Conservation (phyloP, 2,329 filamentous ascomycete genomes). For the Cytospora piceicola region DNA sequence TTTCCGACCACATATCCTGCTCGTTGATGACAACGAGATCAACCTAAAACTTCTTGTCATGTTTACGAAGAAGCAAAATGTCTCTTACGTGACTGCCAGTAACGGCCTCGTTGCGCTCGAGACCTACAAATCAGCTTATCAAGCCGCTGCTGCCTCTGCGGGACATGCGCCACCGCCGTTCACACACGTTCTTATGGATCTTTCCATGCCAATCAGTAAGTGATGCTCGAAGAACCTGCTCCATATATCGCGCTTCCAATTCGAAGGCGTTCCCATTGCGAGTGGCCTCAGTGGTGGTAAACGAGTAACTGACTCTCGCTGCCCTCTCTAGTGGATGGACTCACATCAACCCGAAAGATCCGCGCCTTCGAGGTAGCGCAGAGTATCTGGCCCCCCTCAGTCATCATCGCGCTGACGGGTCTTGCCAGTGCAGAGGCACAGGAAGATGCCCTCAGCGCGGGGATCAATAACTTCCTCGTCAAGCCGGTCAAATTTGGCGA, state of each 20-base stretch:
- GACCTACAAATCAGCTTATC: constrained; percentile 42
- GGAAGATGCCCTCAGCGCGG: constrained; percentile 52
- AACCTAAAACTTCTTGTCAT: constrained; percentile 48
- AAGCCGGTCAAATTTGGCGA: constrained; percentile 53
- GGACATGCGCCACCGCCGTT: constrained; percentile 33
- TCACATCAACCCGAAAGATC: constrained; percentile 53
- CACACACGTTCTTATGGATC: constrained; percentile 50
- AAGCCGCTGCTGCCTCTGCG: constrained; percentile 6
- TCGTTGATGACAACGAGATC: constrained; percentile 50
- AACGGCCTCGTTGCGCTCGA: constrained; percentile 54
- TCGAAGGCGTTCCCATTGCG: neutral
- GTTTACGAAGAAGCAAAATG: constrained; percentile 48
- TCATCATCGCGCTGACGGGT: constrained; percentile 57
- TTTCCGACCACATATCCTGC: constrained; percentile 37
- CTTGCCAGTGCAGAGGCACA: constrained; percentile 53
- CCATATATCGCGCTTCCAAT: neutral
- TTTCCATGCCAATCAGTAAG: constrained; percentile 56
- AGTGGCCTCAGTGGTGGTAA: neutral
- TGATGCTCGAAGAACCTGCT: neutral
- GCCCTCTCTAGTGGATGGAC: constrained; percentile 47
- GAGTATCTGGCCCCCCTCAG: constrained; percentile 43
- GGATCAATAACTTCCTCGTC: constrained; percentile 55
- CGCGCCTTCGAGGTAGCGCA: constrained; percentile 51
- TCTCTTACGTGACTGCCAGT: constrained; percentile 46
- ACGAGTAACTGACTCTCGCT: neutral